These are phyloP conservation scores for Tillandsia leiboldiana DNA, from an alignment of 176 grass and related monocot species.

Conservation along the genomic window DNA sequence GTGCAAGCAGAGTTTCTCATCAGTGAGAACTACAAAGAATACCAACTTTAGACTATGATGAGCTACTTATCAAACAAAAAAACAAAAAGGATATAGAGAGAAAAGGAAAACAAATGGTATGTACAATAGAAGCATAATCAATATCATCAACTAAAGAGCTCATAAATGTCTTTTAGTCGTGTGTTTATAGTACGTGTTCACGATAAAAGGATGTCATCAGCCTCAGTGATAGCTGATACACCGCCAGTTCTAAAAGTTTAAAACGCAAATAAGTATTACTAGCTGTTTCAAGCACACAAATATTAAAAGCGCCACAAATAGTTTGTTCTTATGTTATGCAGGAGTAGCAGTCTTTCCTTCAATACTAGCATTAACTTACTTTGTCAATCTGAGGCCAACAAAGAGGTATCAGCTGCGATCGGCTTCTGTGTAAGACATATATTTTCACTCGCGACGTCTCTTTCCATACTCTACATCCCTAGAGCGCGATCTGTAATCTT, in stretches of 20 bases:
- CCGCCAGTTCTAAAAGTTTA: background rate
- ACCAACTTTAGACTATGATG: too few species aligned
- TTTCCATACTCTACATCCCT: conserved; percentile 14
- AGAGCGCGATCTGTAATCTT: background rate
- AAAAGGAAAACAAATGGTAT: background rate
- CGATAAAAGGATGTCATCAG: background rate
- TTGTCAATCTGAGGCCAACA: background rate
- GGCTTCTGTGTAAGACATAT: background rate
- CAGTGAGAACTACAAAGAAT: too few species aligned
- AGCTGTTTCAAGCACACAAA: background rate
- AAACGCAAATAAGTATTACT: background rate
- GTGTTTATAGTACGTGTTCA: background rate
- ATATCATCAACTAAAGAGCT: background rate
- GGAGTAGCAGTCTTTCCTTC: background rate
- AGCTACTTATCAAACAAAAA: too few species aligned
- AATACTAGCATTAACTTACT: conserved; percentile 5
- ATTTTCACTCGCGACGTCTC: conserved; percentile 10
- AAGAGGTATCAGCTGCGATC: background rate
- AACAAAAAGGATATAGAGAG: background rate
- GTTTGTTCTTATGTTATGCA: background rate
- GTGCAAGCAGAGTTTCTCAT: too few species aligned
- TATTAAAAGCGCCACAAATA: background rate
- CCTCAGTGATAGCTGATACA: background rate
- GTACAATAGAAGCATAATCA: background rate
- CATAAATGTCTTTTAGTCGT: background rate